phyloP scores from a whole-genome alignment of 305 asterid genomes.

The Fraxinus paxiana region DNA sequence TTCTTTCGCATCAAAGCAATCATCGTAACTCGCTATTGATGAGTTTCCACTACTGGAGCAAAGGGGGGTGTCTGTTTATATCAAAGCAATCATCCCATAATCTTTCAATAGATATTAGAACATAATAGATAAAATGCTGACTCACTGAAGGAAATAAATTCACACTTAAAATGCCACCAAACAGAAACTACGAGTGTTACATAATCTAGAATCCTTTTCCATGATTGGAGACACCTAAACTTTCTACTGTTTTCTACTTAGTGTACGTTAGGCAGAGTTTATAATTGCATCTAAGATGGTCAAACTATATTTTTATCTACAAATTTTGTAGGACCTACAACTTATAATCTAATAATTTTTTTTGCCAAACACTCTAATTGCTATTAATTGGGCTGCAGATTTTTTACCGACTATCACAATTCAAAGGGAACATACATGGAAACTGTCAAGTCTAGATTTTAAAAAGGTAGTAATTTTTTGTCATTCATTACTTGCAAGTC shows the following conservation, averaged over 20 bases:
- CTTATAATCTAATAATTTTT: neutral
- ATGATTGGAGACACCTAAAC: neutral
- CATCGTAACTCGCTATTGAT: constrained; percentile 46
- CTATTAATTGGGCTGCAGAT: neutral
- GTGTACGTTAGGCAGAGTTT: neutral
- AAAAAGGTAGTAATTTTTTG: neutral
- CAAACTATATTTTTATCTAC: neutral
- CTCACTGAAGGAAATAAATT: constrained; percentile 33
- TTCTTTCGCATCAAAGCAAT: constrained; percentile 35
- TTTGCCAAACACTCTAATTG: neutral
- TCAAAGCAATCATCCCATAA: constrained; percentile 55
- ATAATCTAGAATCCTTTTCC: neutral
- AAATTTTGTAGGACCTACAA: neutral
- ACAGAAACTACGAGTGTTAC: neutral
- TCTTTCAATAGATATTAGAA: constrained; percentile 15
- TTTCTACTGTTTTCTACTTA: neutral
- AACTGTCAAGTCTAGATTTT: neutral
- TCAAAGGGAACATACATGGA: neutral
- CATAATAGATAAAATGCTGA: constrained; percentile 22
- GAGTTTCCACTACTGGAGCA: constrained; percentile 58
- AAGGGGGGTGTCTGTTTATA: constrained; percentile 36
- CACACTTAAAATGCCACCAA: constrained; percentile 5
- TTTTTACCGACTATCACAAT: neutral
- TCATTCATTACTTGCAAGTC: neutral
- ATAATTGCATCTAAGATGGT: neutral